These are phyloP conservation scores for Arthrinium puccinioides DNA, from an alignment of 2,329 filamentous ascomycete species.

Conservation along the genomic window DNA sequence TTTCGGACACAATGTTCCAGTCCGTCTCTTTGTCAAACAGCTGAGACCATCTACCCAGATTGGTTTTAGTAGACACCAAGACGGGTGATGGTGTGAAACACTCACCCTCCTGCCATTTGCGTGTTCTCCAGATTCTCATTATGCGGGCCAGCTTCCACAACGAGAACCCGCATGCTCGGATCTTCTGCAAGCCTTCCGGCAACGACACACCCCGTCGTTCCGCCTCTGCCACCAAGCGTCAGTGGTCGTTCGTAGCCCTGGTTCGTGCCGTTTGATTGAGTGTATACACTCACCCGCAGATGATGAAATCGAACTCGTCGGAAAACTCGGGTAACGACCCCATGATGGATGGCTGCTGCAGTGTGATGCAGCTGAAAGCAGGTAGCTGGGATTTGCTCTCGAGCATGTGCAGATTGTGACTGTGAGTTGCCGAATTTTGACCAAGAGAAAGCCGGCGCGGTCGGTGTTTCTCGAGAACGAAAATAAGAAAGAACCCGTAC, in stretches of 20 bases:
- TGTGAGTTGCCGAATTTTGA: no score
- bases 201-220: constrained; percentile 29
- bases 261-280: no score
- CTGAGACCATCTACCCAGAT: constrained; percentile 25
- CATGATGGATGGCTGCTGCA: no score
- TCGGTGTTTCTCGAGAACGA: no score
- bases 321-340: background rate
- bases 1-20: constrained; percentile 40
- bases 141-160: constrained; percentile 31
- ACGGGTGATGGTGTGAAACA: no score
- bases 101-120: constrained; percentile 42
- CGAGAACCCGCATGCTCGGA: constrained; percentile 19
- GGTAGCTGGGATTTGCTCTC: no score
- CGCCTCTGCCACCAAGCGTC: constrained; percentile 21
- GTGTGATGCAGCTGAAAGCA: no score
- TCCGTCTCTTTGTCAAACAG: constrained; percentile 41
- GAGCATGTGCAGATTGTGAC: no score
- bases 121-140: constrained; percentile 38
- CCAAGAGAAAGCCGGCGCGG: no score
- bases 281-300: constrained; percentile 28
- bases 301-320: constrained; percentile 23
- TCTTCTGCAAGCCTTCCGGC: constrained; percentile 29
- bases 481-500: no score
- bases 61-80: no score
- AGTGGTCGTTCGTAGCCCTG: no score